A percentile compares a stretch with the other conserved stretches of the same genome.
Evolutionary conservation across 2,329 filamentous ascomycete genomes (phyloP).

Genomic region (Diaporthe velutina): DNA sequence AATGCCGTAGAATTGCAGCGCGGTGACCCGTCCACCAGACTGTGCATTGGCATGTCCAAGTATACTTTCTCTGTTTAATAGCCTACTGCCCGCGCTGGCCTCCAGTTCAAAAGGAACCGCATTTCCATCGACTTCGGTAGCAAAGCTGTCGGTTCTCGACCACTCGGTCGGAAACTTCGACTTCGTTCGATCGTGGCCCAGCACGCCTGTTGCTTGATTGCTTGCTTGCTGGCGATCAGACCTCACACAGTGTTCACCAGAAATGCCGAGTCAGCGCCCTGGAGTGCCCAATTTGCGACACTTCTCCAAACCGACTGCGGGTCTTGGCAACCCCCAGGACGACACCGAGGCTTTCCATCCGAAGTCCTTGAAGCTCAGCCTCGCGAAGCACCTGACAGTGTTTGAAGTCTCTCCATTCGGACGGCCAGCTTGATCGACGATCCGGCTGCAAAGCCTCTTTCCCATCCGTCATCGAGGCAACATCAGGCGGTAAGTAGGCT

Average conservation of each 20-base stretch:
- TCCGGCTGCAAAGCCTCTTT: background rate
- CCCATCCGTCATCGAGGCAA: background rate
- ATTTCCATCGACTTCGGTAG: background rate
- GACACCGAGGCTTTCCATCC: constrained; percentile 13
- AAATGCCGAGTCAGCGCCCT: constrained; percentile 31
- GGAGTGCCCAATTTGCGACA: constrained; percentile 34
- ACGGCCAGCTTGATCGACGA: constrained; percentile 22
- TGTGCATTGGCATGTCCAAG: background rate
- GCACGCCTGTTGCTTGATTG: background rate
- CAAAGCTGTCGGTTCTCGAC: constrained; percentile 4
- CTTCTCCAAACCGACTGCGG: constrained; percentile 25
- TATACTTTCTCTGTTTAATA: background rate
- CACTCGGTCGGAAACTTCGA: background rate
- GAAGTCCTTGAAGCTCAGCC: constrained; percentile 13
- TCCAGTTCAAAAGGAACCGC: background rate
- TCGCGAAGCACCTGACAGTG: constrained; percentile 20
- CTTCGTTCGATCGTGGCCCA: constrained; percentile 13
- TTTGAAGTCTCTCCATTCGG: constrained; percentile 7
- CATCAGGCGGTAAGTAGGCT: background rate
- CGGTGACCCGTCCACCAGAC: background rate
- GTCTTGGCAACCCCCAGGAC: constrained; percentile 25
- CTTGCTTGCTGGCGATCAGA: constrained; percentile 25
- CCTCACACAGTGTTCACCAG: constrained; percentile 30
- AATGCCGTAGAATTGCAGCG: constrained; percentile 2
- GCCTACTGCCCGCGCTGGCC: background rate